These are phyloP conservation scores for Secale cereale DNA, from an alignment of 176 grass and related monocot species.

Conservation along the genomic window DNA sequence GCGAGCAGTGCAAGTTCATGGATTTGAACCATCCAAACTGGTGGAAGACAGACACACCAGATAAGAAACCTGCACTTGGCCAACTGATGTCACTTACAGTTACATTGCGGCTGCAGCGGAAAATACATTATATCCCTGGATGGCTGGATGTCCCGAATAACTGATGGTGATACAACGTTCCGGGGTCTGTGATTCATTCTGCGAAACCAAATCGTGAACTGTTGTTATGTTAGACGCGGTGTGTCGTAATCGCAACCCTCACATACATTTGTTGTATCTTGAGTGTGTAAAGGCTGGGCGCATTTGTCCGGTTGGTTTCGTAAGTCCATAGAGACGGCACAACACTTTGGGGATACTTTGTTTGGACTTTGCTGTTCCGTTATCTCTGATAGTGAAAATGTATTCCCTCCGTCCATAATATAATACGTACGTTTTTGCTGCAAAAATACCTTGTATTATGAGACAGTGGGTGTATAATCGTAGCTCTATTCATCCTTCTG, in stretches of 20 bases:
- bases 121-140: not conserved
- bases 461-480: not conserved
- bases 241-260: not conserved
- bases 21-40: slow-evolving; percentile 47
- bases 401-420: no score
- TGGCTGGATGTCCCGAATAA: not conserved
- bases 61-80: not conserved
- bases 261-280: slow-evolving; percentile 14
- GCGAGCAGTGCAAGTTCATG: slow-evolving; percentile 98
- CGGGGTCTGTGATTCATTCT: not conserved
- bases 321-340: not conserved
- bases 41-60: not conserved
- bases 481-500: not conserved
- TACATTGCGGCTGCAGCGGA: not conserved
- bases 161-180: not conserved
- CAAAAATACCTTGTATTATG: no score
- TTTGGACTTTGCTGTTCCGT: no score
- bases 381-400: no score
- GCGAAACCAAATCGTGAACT: not conserved
- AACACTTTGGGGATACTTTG: no score
- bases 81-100: slow-evolving; percentile 33
- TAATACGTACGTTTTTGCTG: no score
- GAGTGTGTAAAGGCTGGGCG: not conserved
- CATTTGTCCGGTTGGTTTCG: not conserved
- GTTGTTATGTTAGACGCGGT: slow-evolving; percentile 15